Percentiles rank a stretch among this genome's conserved stretches.
phyloP scores from a whole-genome alignment of 2,329 filamentous ascomycete species.

The Pseudocercospora ulei region DNA sequence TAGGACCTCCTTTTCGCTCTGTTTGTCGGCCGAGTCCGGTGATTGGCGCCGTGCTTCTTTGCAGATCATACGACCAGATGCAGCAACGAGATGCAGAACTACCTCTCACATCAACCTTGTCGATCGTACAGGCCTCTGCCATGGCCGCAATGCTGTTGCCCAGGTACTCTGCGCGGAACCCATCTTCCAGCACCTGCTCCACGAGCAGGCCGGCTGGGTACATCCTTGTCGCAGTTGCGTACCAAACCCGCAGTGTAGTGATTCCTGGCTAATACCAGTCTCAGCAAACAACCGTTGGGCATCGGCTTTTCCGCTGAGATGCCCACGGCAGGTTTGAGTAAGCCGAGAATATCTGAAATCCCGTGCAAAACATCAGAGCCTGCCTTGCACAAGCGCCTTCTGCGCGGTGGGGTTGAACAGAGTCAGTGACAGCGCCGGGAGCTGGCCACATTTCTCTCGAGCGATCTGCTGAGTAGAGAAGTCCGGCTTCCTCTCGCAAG shows the following conservation, averaged over 20 bases:
- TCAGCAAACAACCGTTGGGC: slow-evolving; percentile 7
- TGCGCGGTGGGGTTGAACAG: slow-evolving; percentile 51
- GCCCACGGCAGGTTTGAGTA: slow-evolving; percentile 2
- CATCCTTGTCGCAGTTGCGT: slow-evolving; percentile 52
- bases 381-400: slow-evolving; percentile 60
- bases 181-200: slow-evolving; percentile 65
- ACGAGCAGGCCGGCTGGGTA: slow-evolving; percentile 53
- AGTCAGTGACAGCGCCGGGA: slow-evolving; percentile 8
- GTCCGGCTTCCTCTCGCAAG: slow-evolving; percentile 70
- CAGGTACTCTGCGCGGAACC: slow-evolving; percentile 74
- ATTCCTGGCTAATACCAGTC: slow-evolving; percentile 42
- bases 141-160: slow-evolving; percentile 65
- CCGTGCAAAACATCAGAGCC: slow-evolving; percentile 91
- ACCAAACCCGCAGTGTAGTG: slow-evolving; percentile 86
- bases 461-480: no score
- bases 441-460: slow-evolving; percentile 8
- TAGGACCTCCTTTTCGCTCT: slow-evolving; percentile 6
- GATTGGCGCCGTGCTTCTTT: slow-evolving; percentile 1
- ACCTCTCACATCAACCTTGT: slow-evolving; percentile 69
- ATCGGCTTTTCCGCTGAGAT: slow-evolving; percentile 6
- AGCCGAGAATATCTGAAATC: slow-evolving; percentile 43
- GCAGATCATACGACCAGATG: slow-evolving; percentile 10
- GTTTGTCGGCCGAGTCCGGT: slow-evolving; percentile 6
- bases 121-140: slow-evolving; percentile 59
- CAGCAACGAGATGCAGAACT: slow-evolving; percentile 31